These are phyloP conservation scores for Auriscalpium vulgare DNA, from an alignment of 768 basidiomycete genomes.

Conservation along the genomic window DNA sequence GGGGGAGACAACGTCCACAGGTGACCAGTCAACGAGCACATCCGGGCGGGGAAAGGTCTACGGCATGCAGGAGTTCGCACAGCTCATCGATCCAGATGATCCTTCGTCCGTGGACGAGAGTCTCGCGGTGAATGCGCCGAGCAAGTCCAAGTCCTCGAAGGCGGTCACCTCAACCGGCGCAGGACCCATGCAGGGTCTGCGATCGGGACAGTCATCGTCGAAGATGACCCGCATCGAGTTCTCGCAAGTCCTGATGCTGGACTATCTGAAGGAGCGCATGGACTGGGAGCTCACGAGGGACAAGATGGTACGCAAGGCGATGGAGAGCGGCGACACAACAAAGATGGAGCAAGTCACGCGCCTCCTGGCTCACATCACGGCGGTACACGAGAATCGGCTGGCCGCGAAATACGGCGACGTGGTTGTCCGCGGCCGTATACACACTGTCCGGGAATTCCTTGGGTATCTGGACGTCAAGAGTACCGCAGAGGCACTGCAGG, in stretches of 20 bases:
- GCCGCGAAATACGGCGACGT: slow-evolving; percentile 22
- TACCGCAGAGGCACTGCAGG: slow-evolving; percentile 4
- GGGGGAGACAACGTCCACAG: background rate
- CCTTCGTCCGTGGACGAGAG: background rate
- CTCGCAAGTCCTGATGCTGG: slow-evolving; percentile 20
- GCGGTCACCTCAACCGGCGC: slow-evolving; percentile 14
- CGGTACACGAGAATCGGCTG: slow-evolving; percentile 20
- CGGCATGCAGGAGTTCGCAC: background rate
- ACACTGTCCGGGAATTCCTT: slow-evolving; percentile 21
- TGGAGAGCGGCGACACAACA: slow-evolving; percentile 2
- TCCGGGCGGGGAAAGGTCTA: background rate
- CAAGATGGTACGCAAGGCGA: slow-evolving; percentile 17
- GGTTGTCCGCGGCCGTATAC: slow-evolving; percentile 23
- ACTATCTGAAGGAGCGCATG: slow-evolving; percentile 22
- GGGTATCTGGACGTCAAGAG: slow-evolving; percentile 13
- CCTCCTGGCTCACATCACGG: slow-evolving; percentile 20
- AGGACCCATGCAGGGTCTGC: slow-evolving; percentile 7
- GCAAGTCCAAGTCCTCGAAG: slow-evolving; percentile 13
- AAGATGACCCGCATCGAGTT: slow-evolving; percentile 23
- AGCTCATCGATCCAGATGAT: background rate
- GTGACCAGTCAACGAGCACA: background rate
- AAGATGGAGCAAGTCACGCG: slow-evolving; percentile 18
- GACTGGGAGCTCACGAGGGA: slow-evolving; percentile 25
- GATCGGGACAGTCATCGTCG: background rate
- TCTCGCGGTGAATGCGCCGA: background rate